Evolutionary conservation across 345 rosid species (phyloP).

Genomic region (Brassica carinata): DNA sequence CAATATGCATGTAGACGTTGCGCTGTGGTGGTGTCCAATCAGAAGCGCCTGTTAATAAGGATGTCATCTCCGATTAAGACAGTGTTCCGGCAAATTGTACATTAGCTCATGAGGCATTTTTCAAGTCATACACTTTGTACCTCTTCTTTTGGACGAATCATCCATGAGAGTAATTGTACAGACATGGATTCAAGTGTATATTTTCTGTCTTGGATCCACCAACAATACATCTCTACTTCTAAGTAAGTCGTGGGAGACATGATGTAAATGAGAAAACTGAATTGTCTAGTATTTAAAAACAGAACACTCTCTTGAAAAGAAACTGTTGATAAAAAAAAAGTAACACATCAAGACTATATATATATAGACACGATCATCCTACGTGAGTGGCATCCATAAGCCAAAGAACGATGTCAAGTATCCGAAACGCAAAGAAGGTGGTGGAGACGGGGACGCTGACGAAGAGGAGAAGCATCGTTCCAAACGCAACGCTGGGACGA

Average conservation of each 20-base stretch:
- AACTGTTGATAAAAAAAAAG: not conserved
- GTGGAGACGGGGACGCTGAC: slow-evolving; percentile 54
- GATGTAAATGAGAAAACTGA: not conserved
- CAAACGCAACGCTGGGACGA: slow-evolving; percentile 65
- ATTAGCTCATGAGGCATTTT: not conserved
- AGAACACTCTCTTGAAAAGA: not conserved
- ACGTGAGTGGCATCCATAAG: not conserved
- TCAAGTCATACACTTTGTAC: not conserved
- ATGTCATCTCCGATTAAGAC: not conserved
- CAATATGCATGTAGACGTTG: not conserved
- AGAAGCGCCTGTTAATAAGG: not conserved
- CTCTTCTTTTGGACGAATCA: not conserved
- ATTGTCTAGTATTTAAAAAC: not conserved
- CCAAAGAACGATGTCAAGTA: slow-evolving; percentile 19
- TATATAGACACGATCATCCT: slow-evolving; percentile 7
- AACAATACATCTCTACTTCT: not conserved
- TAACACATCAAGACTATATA: not conserved
- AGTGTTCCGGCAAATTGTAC: not conserved
- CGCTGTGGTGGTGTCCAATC: not conserved
- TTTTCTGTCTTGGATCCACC: slow-evolving; percentile 7
- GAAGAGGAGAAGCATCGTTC: slow-evolving; percentile 41
- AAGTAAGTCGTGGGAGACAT: not conserved
- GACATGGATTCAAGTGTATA: slow-evolving; percentile 9
- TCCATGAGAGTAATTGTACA: not conserved
- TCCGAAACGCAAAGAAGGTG: slow-evolving; percentile 23